Conservation (phyloP, 2,329 filamentous ascomycete genomes). For the Fusarium penzigii region DNA sequence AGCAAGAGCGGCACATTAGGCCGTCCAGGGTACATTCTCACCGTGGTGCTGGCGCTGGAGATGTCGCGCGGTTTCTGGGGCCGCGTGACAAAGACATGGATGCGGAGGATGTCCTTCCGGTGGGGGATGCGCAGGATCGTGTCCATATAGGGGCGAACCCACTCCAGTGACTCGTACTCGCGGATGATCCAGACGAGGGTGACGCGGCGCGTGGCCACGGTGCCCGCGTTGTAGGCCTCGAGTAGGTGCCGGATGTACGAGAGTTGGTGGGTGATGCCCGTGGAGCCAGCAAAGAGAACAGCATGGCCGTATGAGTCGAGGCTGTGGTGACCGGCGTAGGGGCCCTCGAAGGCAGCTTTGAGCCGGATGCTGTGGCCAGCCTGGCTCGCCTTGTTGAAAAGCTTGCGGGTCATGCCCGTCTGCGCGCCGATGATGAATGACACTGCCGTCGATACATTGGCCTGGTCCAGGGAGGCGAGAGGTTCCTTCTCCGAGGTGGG, state of each 20-base stretch:
- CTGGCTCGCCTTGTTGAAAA: slow-evolving; percentile 69
- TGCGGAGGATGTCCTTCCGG: slow-evolving; percentile 78
- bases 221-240: slow-evolving; percentile 66
- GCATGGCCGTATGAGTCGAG: slow-evolving; percentile 91
- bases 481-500: slow-evolving; percentile 45
- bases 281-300: slow-evolving; percentile 87
- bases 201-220: slow-evolving; percentile 77
- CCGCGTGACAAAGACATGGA: slow-evolving; percentile 88
- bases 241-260: slow-evolving; percentile 81
- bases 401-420: slow-evolving; percentile 81
- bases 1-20: slow-evolving; percentile 82
- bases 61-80: slow-evolving; percentile 84
- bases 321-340: slow-evolving; percentile 80
- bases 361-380: slow-evolving; percentile 59
- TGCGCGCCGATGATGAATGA: slow-evolving; percentile 86
- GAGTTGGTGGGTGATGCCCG: slow-evolving; percentile 93
- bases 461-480: slow-evolving; percentile 41
- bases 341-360: slow-evolving; percentile 81
- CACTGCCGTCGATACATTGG: slow-evolving; percentile 55
- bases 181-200: slow-evolving; percentile 93
- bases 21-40: slow-evolving; percentile 89
- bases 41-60: slow-evolving; percentile 71
- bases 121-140: slow-evolving; percentile 74
- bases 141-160: slow-evolving; percentile 87
- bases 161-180: slow-evolving; percentile 84